Conservation (phyloP, 2,329 filamentous ascomycete genomes). For the Xylariaceae sp. region DNA sequence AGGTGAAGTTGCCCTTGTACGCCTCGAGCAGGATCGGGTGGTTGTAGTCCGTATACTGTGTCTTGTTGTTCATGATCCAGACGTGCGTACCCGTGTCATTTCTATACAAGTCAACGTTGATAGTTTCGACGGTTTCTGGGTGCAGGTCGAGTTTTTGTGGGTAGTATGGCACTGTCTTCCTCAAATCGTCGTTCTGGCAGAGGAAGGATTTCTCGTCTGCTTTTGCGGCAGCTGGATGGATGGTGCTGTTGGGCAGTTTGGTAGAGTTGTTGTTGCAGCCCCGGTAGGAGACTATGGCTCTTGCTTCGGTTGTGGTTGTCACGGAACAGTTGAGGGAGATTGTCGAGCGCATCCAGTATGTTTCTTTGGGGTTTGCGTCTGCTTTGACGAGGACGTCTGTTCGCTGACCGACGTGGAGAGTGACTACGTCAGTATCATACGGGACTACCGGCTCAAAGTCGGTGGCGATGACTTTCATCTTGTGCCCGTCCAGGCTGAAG, state of each 20-base stretch:
- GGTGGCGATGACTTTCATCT: constrained; percentile 42
- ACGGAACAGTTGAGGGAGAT: constrained; percentile 16
- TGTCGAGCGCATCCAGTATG: constrained; percentile 6
- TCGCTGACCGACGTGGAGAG: constrained; percentile 13
- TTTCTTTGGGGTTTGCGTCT: background rate
- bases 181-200: constrained; percentile 3
- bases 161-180: constrained; percentile 4
- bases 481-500: constrained; percentile 42
- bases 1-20: constrained; percentile 11
- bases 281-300: background rate
- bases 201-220: constrained; percentile 6
- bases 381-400: constrained; percentile 18
- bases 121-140: background rate
- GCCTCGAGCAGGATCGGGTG: constrained; percentile 20
- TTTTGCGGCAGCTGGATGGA: background rate
- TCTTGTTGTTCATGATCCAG: constrained; percentile 4
- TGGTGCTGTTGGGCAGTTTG: background rate
- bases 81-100: background rate
- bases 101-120: background rate
- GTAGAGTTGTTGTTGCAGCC: background rate
- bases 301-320: background rate
- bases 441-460: constrained; percentile 45
- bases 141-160: background rate
- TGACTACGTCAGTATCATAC: constrained; percentile 36
- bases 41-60: constrained; percentile 19